Conservation (phyloP, 768 basidiomycete genomes). For the Austroboletus eburneus region DNA sequence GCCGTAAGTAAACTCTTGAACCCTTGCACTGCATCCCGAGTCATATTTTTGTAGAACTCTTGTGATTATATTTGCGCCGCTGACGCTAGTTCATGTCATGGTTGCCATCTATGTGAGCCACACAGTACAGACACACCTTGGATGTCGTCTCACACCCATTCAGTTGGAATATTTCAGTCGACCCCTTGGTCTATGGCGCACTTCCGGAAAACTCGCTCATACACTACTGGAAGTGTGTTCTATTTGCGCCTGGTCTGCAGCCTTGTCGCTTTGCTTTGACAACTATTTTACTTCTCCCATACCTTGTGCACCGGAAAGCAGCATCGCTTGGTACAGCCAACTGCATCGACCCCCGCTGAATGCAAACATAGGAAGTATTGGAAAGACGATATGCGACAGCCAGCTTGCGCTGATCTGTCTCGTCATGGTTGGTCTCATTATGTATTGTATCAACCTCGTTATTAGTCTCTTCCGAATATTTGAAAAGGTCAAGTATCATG, state of each 20-base stretch:
- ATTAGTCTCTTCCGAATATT: slow-evolving; percentile 85
- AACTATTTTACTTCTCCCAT: slow-evolving; percentile 87
- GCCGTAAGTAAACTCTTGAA: slow-evolving; percentile 46
- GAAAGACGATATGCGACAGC: slow-evolving; percentile 62
- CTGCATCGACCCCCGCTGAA: slow-evolving; percentile 42
- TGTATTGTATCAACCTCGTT: slow-evolving; percentile 81
- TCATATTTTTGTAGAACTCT: slow-evolving; percentile 50
- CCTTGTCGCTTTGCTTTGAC: slow-evolving; percentile 84
- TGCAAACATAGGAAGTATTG: slow-evolving; percentile 39
- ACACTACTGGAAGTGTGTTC: slow-evolving; percentile 86
- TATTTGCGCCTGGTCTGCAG: slow-evolving; percentile 92
- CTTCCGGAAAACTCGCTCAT: slow-evolving; percentile 80
- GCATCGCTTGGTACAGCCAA: slow-evolving; percentile 70
- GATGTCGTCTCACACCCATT: slow-evolving; percentile 10
- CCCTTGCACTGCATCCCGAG: neutral
- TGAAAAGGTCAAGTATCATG: slow-evolving; percentile 81
- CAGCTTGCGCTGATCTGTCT: slow-evolving; percentile 77
- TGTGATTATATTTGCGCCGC: slow-evolving; percentile 80
- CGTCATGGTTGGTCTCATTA: slow-evolving; percentile 69
- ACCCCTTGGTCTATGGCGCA: slow-evolving; percentile 88
- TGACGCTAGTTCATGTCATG: slow-evolving; percentile 84
- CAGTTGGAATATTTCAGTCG: slow-evolving; percentile 92
- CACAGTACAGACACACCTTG: slow-evolving; percentile 5
- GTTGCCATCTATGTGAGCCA: slow-evolving; percentile 73
- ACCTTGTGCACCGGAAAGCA: slow-evolving; percentile 61